Base-by-base conservation (phyloP, 352 stramenopile species). In the Phytophthora tentaculata region DNA sequence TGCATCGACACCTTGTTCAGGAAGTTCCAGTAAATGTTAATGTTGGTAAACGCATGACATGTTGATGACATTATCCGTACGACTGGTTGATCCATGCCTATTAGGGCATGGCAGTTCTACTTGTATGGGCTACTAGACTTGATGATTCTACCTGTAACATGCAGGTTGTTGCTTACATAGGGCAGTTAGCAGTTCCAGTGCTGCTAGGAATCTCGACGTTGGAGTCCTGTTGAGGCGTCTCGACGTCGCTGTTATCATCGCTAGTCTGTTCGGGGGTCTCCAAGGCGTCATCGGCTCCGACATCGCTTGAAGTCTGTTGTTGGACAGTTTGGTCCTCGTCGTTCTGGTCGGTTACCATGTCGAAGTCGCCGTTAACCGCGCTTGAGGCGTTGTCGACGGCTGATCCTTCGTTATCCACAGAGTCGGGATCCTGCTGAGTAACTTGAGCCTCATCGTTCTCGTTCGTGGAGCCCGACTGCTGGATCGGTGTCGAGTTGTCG, bases 101-200 rank as follows among this genome's bases (percentile, higher is more conserved):
- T n/a, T n/a, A n/a, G n/a, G n/a, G n/a, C n/a, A n/a, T n/a, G n/a
- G n/a, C n/a, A n/a, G n/a, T n/a, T n/a, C 35, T 50, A 60, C 19
- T 26, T 49, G n/a, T 26, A 49, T 32, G 3, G 23, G 48, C 37
- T 39, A 60, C 45, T 39, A 16, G 32, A 39, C 32, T 16, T 9
- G 32, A 39, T 47, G 56, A 5, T 57, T 61, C 37, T 51, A 65
- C 35, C 19, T 50, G 39, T 39, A 48, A 44, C 10, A 28, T 64
- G 44, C 24, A 37, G 5, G 45, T 54, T 54, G 13, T n/a, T 67
- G 14, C 55, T 69, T 65, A 65, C 62, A 69, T 69, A 8, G 55
- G 55, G 48, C 62, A 70, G 52, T 68, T 73, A 45, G 29, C 64
- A 67, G 56, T 48, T 56, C 57, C 43, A 24, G 26, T 45, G 57